Conservation (phyloP, 2,329 filamentous ascomycete species). For the Fusarium pininemorale region DNA sequence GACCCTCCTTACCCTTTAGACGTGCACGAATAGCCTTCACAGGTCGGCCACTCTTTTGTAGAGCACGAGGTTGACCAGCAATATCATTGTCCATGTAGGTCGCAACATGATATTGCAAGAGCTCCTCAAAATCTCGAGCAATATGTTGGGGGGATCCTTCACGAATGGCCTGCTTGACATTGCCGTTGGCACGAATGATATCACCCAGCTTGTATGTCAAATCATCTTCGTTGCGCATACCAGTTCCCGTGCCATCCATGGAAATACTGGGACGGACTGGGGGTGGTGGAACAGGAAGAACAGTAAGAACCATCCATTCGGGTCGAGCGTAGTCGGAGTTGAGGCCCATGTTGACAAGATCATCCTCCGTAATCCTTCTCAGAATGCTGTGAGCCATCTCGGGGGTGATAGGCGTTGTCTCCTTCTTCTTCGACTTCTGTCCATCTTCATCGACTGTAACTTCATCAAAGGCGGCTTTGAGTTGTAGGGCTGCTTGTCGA, state of each 20-base stretch:
- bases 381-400: slow-evolving; percentile 88
- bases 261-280: slow-evolving; percentile 97
- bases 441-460: slow-evolving; percentile 74
- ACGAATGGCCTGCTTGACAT: slow-evolving; percentile 88
- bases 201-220: slow-evolving; percentile 99
- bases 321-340: slow-evolving; percentile 95
- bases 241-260: slow-evolving; percentile 92
- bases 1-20: slow-evolving; percentile 98
- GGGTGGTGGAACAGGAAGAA: slow-evolving; percentile 93
- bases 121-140: slow-evolving; percentile 85
- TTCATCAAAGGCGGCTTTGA: slow-evolving; percentile 84
- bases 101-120: slow-evolving; percentile 97
- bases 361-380: slow-evolving; percentile 81
- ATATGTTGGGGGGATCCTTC: slow-evolving; percentile 94
- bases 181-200: slow-evolving; percentile 96
- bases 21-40: slow-evolving; percentile 97
- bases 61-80: slow-evolving; percentile 89
- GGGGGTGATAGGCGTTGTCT: slow-evolving; percentile 84
- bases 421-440: slow-evolving; percentile 66
- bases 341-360: slow-evolving; percentile 86
- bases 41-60: slow-evolving; percentile 96
- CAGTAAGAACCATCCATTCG: slow-evolving; percentile 98
- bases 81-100: slow-evolving; percentile 99
- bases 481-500: slow-evolving; percentile 83
- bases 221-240: slow-evolving; percentile 96